Conservation (phyloP, 345 rosid species). For the Populus deltoides region DNA sequence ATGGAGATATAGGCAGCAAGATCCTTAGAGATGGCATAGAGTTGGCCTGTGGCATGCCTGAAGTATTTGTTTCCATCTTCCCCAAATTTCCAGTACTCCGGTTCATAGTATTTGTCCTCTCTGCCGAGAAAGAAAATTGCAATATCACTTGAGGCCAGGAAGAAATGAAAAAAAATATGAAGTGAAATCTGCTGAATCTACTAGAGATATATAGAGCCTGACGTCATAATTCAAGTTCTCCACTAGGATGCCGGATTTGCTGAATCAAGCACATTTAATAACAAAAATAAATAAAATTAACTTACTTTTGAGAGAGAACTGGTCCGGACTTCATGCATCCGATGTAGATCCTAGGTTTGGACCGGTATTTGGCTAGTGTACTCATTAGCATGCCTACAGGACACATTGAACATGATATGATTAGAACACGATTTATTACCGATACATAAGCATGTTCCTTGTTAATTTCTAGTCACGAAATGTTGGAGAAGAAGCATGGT, state of each 20-base stretch:
- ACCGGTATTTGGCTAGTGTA: conserved; percentile 52
- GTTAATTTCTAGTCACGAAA: too few species aligned
- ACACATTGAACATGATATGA: not conserved
- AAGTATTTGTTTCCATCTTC: conserved; percentile 91
- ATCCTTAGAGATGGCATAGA: conserved; percentile 85
- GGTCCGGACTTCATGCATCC: conserved; percentile 99
- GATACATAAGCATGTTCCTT: too few species aligned
- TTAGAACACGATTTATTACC: not conserved
- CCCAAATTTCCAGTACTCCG: conserved; percentile 92
- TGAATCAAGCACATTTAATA: too few species aligned
- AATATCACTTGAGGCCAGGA: too few species aligned
- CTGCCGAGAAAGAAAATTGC: conserved; percentile 25
- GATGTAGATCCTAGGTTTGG: conserved; percentile 72
- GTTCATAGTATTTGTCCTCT: conserved; percentile 77
- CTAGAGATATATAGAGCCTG: too few species aligned
- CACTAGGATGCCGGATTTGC: too few species aligned
- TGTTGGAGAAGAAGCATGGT: not conserved
- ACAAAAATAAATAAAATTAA: not conserved
- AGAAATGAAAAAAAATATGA: too few species aligned
- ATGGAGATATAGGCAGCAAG: conserved; percentile 75
- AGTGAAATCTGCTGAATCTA: too few species aligned
- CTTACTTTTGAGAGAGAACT: conserved; percentile 72
- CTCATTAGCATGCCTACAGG: conserved; percentile 49
- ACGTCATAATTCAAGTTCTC: too few species aligned
- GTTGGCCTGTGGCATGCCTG: conserved; percentile 89